A percentile compares a stretch with the other conserved stretches of the same genome.
phyloP scores from a whole-genome alignment of 495 filamentous ascomycete genomes.

The Podospora australis region DNA sequence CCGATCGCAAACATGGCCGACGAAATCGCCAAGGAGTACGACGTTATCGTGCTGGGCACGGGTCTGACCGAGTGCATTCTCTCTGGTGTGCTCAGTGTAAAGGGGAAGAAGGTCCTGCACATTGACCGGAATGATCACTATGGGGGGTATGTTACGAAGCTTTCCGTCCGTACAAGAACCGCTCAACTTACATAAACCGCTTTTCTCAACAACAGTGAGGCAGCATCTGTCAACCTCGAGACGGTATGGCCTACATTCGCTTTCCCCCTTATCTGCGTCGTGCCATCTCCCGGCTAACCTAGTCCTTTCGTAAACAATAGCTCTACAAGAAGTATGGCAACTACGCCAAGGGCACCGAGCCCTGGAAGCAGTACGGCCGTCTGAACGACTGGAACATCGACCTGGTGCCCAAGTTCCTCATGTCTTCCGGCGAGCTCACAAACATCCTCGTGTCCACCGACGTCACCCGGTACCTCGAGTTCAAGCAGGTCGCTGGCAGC shows the following conservation, averaged over 20 bases:
- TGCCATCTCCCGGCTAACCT: slow-evolving; percentile 7
- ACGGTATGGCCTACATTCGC: slow-evolving; percentile 47
- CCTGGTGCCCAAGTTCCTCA: slow-evolving; percentile 93
- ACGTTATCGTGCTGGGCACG: slow-evolving; percentile 96
- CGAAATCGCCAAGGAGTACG: slow-evolving; percentile 94
- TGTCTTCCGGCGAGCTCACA: slow-evolving; percentile 97
- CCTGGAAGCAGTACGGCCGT: slow-evolving; percentile 94
- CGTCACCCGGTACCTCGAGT: slow-evolving; percentile 94
- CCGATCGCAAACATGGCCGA: slow-evolving; percentile 72
- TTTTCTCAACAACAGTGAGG: slow-evolving; percentile 58
- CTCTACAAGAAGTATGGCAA: slow-evolving; percentile 95
- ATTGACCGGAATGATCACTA: slow-evolving; percentile 99
- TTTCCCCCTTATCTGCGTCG: not conserved
- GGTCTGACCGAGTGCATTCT: slow-evolving; percentile 98
- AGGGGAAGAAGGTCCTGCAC: slow-evolving; percentile 97
- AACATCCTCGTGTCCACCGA: slow-evolving; percentile 96
- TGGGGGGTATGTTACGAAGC: slow-evolving; percentile 69
- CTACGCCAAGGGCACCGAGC: slow-evolving; percentile 71
- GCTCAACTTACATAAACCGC: slow-evolving; percentile 20
- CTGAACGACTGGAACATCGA: slow-evolving; percentile 99
- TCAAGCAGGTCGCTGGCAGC: slow-evolving; percentile 96
- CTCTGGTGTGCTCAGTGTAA: slow-evolving; percentile 95
- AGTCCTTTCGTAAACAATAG: slow-evolving; percentile 35
- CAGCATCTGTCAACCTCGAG: slow-evolving; percentile 92
- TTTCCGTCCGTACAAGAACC: not conserved